Base-by-base conservation (phyloP, 805 yeast species). In the Myxozyma monticola region DNA sequence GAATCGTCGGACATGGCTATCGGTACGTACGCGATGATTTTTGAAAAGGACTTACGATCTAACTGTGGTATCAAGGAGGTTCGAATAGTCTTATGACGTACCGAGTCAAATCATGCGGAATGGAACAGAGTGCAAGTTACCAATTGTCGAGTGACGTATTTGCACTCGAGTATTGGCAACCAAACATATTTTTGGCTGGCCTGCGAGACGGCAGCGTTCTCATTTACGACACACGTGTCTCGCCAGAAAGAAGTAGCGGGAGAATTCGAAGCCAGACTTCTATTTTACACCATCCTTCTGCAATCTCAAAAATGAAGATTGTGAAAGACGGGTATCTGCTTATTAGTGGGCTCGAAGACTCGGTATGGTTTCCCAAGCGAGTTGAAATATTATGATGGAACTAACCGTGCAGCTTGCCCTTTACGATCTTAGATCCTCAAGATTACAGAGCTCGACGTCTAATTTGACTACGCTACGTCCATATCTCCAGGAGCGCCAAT, bases 261-360 rank as follows among this genome's bases (percentile, higher is more conserved):
- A 14, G 38, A 17, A 26, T 36, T 10, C 20, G 41, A 12, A 26
- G 21, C 1, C 46, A 22, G 41, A 46, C 48, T 26, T 30, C 47
- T 15, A 18, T 47, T 24, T 34, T 45, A 18, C 24, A 44, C n/a
- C 59, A 51, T 35, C 46, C 54, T 25, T 41, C 61, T n/a, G 48
- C 63, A 2, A 57, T 61, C 8, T 57, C 65, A 9, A 56, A 62
- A 37, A 37, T 58, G 50, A 54, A 50, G 33, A 30, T 45, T 8
- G 36, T 59, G 10, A 36, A 42, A 8, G 51, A 35, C 21, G 24
- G 42, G 18, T 53, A 51, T 35, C 30, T 62, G 24, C 33, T 61
- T 9, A 52, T 54, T 21, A 51, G 60, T 26, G 66, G 66, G 1
- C 48, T 62, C 3, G 55, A 48, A 12, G 60, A 60, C 26, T 44